phyloP scores from a whole-genome alignment of 2,329 filamentous ascomycete genomes.

The Dryadomyces quercus-mongolicae region DNA sequence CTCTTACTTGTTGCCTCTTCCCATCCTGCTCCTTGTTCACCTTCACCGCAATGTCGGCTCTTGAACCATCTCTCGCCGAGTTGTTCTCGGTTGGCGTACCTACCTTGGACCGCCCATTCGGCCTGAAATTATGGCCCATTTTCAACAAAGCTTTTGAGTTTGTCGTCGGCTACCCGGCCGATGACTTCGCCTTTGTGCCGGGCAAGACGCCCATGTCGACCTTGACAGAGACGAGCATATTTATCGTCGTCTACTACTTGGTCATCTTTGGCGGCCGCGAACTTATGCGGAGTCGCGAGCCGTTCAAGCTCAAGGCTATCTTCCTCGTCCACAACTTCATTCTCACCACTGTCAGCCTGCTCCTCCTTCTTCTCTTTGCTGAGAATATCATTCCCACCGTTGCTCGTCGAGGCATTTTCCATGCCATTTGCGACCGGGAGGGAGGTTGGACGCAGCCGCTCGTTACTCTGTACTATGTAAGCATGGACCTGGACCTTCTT shows the following conservation, averaged over 20 bases:
- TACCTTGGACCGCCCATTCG: slow-evolving; percentile 84
- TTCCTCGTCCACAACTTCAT: slow-evolving; percentile 98
- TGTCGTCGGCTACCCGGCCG: slow-evolving; percentile 67
- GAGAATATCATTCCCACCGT: slow-evolving; percentile 85
- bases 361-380: slow-evolving; percentile 71
- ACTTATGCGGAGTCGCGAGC: slow-evolving; percentile 74
- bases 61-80: slow-evolving; percentile 3
- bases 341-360: slow-evolving; percentile 73
- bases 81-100: slow-evolving; percentile 46
- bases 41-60: slow-evolving; percentile 8
- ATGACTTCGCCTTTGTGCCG: slow-evolving; percentile 73
- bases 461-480: slow-evolving; percentile 91
- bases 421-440: slow-evolving; percentile 66
- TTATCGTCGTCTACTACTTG: slow-evolving; percentile 80
- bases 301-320: slow-evolving; percentile 75
- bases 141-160: slow-evolving; percentile 78
- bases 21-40: not conserved
- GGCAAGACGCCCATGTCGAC: slow-evolving; percentile 85
- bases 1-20: not conserved
- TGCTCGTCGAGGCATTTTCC: slow-evolving; percentile 71
- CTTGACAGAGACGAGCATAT: slow-evolving; percentile 65
- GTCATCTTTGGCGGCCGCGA: slow-evolving; percentile 89
- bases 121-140: slow-evolving; percentile 82
- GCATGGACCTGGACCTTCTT: no score
- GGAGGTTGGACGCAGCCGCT: slow-evolving; percentile 92